These are phyloP conservation scores for Nicotiana tabacum DNA, from an alignment of 257 asterid species.

Conservation along the genomic window DNA sequence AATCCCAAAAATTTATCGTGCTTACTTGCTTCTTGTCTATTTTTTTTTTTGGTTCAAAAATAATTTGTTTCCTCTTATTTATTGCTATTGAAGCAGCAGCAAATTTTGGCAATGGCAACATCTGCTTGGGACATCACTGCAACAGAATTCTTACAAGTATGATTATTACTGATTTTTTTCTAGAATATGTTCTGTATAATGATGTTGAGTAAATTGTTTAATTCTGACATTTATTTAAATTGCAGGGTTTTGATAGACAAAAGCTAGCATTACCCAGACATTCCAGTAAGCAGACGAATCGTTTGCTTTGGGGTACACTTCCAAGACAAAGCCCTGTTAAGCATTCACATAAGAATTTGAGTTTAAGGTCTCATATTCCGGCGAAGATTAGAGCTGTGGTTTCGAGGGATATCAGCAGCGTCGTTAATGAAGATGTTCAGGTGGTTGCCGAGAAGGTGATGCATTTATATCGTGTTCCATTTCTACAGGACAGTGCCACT, in stretches of 20 bases:
- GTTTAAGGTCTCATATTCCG: slow-evolving; percentile 15
- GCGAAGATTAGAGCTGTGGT: slow-evolving; percentile 39
- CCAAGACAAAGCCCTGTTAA: slow-evolving; percentile 18
- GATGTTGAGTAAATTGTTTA: neutral
- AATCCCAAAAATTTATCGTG: neutral
- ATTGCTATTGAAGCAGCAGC: neutral
- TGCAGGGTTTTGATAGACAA: slow-evolving; percentile 53
- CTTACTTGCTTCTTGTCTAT: neutral
- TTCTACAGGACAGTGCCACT: slow-evolving; percentile 55
- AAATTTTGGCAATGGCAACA: slow-evolving; percentile 41
- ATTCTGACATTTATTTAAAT: neutral
- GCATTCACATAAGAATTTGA: slow-evolving; percentile 19
- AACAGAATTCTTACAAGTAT: slow-evolving; percentile 56
- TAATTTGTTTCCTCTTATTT: neutral
- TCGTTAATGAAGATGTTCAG: slow-evolving; percentile 18
- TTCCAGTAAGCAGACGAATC: slow-evolving; percentile 33
- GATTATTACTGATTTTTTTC: neutral
- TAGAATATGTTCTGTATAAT: neutral
- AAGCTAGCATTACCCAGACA: slow-evolving; percentile 35
- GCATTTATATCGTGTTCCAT: slow-evolving; percentile 63
- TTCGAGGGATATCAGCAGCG: slow-evolving; percentile 38
- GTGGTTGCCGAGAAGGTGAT: slow-evolving; percentile 39
- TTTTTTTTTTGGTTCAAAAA: neutral
- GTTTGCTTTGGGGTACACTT: slow-evolving; percentile 49
- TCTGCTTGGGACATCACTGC: slow-evolving; percentile 51